These are phyloP conservation scores for Lentinula edodes DNA, from an alignment of 768 basidiomycete genomes.

Conservation along the genomic window DNA sequence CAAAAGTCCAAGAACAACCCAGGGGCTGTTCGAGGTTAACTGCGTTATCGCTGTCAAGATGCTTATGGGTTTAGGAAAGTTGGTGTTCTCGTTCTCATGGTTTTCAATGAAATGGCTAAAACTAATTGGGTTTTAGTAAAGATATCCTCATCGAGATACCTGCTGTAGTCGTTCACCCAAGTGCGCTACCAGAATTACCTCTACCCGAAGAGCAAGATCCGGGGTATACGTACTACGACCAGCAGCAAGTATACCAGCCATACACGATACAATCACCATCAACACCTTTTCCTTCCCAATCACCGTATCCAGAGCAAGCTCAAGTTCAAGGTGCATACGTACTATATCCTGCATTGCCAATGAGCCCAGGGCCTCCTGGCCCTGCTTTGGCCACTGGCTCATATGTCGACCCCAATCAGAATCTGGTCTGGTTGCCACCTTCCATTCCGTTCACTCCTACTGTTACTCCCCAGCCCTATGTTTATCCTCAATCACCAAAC, in stretches of 20 bases:
- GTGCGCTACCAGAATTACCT: conserved; percentile 40
- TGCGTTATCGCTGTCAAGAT: conserved; percentile 60
- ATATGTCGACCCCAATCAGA: conserved; percentile 2
- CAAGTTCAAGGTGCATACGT: neutral
- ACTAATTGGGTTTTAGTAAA: conserved; percentile 41
- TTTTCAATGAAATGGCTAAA: conserved; percentile 3
- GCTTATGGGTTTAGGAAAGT: conserved; percentile 71
- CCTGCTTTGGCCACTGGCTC: neutral
- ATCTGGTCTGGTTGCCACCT: conserved; percentile 7
- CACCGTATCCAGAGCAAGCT: neutral
- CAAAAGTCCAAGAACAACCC: conserved; percentile 25
- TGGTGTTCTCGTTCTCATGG: conserved; percentile 13
- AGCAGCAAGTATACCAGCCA: conserved; percentile 9
- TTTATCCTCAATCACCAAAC: neutral
- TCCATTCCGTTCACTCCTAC: neutral
- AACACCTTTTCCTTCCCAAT: neutral
- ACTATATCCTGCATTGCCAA: neutral
- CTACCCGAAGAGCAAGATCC: conserved; percentile 19
- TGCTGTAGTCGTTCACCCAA: conserved; percentile 58
- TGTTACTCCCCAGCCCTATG: neutral
- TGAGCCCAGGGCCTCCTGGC: neutral
- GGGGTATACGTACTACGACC: conserved; percentile 1
- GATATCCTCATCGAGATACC: conserved; percentile 64
- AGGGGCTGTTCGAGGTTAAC: conserved; percentile 63
- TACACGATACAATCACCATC: neutral